A percentile compares a stretch with the other conserved stretches of the same genome.
These are phyloP conservation scores for Candida adriatica DNA, from an alignment of 805 yeast species.

Conservation along the genomic window DNA sequence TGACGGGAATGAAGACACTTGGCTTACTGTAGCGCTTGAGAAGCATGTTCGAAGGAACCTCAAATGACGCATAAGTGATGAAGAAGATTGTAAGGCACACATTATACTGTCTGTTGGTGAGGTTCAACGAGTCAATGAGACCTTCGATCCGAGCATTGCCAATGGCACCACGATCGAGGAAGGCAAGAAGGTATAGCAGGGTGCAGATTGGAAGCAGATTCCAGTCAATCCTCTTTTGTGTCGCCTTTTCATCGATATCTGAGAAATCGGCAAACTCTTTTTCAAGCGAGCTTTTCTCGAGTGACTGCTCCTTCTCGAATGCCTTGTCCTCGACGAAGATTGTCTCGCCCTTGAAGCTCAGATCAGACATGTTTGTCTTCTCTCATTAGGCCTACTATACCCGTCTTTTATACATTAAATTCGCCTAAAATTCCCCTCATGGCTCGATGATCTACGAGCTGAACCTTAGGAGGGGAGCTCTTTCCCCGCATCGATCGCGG, in stretches of 20 bases:
- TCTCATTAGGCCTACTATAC: too few species aligned
- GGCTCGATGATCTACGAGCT: too few species aligned
- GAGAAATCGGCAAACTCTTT: too few species aligned
- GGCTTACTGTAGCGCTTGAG: constrained; percentile 13
- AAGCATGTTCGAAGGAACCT: constrained; percentile 14
- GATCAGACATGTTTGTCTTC: too few species aligned
- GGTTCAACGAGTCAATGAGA: constrained; percentile 5
- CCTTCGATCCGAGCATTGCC: constrained; percentile 8
- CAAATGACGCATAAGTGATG: constrained; percentile 15
- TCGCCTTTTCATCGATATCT: constrained; percentile 8
- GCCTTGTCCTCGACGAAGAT: too few species aligned
- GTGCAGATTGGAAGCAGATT: constrained; percentile 13
- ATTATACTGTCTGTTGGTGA: constrained; percentile 11
- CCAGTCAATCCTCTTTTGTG: constrained; percentile 13
- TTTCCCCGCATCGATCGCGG: too few species aligned
- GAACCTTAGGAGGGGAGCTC: too few species aligned
- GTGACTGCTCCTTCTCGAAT: too few species aligned
- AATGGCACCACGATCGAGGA: constrained; percentile 12
- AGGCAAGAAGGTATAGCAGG: constrained; percentile 12
- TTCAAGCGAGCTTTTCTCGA: too few species aligned
- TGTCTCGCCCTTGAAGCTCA: too few species aligned
- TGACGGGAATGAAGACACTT: constrained; percentile 9
- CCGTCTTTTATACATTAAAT: too few species aligned
- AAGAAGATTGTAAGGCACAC: constrained; percentile 14
- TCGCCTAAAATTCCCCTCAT: too few species aligned